Evolutionary conservation across 768 basidiomycete species (phyloP), one percentile per base, ranked within the genome.

Genomic region (Leucogyrophana mollusca): DNA sequence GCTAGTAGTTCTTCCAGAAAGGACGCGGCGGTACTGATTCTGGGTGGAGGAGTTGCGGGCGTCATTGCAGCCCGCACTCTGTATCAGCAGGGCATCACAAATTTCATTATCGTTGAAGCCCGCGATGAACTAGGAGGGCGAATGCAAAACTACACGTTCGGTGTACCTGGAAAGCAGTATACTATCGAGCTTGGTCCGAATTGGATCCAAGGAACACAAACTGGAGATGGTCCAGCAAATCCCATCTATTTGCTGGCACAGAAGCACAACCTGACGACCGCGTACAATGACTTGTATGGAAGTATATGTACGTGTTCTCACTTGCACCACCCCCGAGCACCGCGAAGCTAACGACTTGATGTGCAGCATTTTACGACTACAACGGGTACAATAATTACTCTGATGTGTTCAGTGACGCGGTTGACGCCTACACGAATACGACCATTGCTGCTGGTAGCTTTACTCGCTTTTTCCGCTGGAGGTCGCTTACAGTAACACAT

Each of bases 21-120:
- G 21, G 45, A 56, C 30, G 56, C 58, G 10, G 68, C 57, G 7
- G 74, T 83, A 11, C 72, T 86, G 33, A 79, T 86, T 42, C 71
- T 85, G 18, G 85, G 85, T 4, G 83, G 81, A 24, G 84, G 85
- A 8, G 74, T 85, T 33, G 65, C 85, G 4, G 85, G 85, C 9
- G 66, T 85, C 17, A 80, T 81, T 27, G 82, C 83, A 9, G 85
- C 85, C 10, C 74, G 78, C 22, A 77, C 81, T 0, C 67, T 85
- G 7, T 72, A 82, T 37, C 61, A 73, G 38, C 64, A 72, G 18
- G 79, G 79, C 4, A 72, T 84, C 51, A 50, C 72, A 16, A 70
- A 82, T 55, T 84, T 82, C 55, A 57, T 82, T 44, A 70, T 87
- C 38, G 56, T 87, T 16, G 85, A 87, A 45, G 85, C 73, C 1